phyloP scores from a whole-genome alignment of 495 filamentous ascomycete genomes.

The Bombardia bombarda region DNA sequence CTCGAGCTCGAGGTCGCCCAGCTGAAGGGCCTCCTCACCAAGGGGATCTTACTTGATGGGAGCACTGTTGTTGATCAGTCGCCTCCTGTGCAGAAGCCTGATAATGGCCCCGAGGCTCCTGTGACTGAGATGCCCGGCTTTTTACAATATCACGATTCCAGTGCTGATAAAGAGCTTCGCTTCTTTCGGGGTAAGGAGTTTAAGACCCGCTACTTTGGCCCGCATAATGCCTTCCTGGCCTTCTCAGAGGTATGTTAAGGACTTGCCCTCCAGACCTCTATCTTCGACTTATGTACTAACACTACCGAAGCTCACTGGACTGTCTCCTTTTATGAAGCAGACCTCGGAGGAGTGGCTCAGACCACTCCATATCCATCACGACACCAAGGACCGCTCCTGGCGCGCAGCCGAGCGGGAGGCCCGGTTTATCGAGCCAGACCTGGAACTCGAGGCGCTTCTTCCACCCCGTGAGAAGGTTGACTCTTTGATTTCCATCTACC shows the following conservation, averaged over 20 bases:
- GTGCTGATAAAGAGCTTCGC: conserved; percentile 25
- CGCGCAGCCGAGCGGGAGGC: conserved; percentile 27
- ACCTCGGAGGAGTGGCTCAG: conserved; percentile 35
- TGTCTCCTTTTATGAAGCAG: conserved; percentile 39
- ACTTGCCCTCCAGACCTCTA: not conserved
- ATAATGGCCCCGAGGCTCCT: conserved; percentile 6
- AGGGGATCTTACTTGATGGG: conserved; percentile 22
- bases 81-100: conserved; percentile 12
- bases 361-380: conserved; percentile 26
- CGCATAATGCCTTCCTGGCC: conserved; percentile 37
- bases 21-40: conserved; percentile 31
- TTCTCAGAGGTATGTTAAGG: conserved; percentile 24
- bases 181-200: conserved; percentile 34
- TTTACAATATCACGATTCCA: conserved; percentile 18
- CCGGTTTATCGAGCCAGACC: conserved; percentile 21
- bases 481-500: conserved; percentile 29
- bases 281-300: not conserved
- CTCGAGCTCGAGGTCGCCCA: conserved; percentile 43
- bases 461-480: conserved; percentile 31
- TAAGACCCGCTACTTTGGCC: conserved; percentile 42
- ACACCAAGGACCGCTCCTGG: conserved; percentile 27
- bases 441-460: conserved; percentile 30
- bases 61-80: conserved; percentile 27
- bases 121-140: conserved; percentile 10
- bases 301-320: conserved; percentile 29